These are phyloP conservation scores for Candida arabinofermentans DNA, from an alignment of 805 yeast genomes.

Conservation along the genomic window DNA sequence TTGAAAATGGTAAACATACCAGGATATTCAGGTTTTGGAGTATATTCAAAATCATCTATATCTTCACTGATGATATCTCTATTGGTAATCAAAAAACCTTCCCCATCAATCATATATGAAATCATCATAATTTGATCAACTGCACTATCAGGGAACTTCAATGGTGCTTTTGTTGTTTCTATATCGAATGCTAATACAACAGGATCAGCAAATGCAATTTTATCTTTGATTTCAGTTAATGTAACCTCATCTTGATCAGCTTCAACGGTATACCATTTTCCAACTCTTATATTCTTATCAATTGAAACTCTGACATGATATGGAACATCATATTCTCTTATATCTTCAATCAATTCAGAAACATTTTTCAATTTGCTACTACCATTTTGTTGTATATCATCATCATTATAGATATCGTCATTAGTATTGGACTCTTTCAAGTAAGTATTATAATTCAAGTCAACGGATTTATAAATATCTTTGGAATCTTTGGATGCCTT, in stretches of 20 bases:
- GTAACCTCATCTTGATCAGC: conserved; percentile 53
- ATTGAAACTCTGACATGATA: conserved; percentile 96
- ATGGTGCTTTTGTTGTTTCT: conserved; percentile 94
- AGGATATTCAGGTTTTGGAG: conserved; percentile 94
- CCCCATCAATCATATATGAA: conserved; percentile 98
- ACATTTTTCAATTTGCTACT: conserved; percentile 41
- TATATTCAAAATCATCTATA: conserved; percentile 94
- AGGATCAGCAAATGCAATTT: conserved; percentile 94
- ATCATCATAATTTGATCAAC: conserved; percentile 98
- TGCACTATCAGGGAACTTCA: conserved; percentile 90
- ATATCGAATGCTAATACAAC: conserved; percentile 96
- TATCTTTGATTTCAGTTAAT: conserved; percentile 59
- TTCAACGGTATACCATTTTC: conserved; percentile 89
- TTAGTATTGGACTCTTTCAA: conserved; percentile 28
- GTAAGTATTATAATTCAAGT: conserved; percentile 34
- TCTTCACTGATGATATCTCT: conserved; percentile 92
- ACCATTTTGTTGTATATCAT: conserved; percentile 8
- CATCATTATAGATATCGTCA: conserved; percentile 24
- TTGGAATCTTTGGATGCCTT: conserved; percentile 55
- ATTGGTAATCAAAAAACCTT: conserved; percentile 89
- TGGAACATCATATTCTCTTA: conserved; percentile 94
- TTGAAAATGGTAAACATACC: conserved; percentile 88
- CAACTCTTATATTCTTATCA: conserved; percentile 81
- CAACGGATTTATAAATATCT: conserved; percentile 61
- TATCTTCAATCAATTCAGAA: conserved; percentile 65